Evolutionary conservation across 2,329 filamentous ascomycete genomes (phyloP), one percentile per base, ranked within the genome.

Genomic region (Claviceps quebecensis): DNA sequence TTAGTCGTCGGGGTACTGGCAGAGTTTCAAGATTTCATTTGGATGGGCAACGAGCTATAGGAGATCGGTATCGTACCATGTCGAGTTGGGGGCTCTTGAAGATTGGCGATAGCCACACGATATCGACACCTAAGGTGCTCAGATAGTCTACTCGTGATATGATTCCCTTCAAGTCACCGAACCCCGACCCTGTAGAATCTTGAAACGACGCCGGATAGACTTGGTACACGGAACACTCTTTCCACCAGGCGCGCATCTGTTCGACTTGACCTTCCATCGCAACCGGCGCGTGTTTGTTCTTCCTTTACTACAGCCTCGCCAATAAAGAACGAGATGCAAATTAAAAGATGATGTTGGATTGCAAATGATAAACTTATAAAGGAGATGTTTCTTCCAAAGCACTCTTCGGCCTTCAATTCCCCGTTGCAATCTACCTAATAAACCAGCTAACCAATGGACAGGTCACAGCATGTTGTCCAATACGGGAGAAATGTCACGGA

Each of bases 181-280:
- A 63, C 5, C 77, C 77, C 52, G 76, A 72, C 41, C 73, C 74
- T 19, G 74, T 78, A 43, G 73, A 74, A 60, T 80, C 77, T 55
- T 77, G 72, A 66, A 81, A 81, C 26, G 74, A 78, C n/a, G 78
- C 73, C 2, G 77, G 76, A 60, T 81, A 82, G 55, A 82, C 73
- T 56, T 82, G 77, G 60, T 82, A 82, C 22, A 81, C 75, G 9
- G 74, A 70, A 48, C 70, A 72, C 60, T 81, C 76, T 57, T 80
- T 80, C 78, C 78, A 81, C 77, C 77, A 81, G 16, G 61, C 60
- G 36, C 61, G 61, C 8, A 55, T 55, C 49, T 60, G 63, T 38
- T 63, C 54, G 26, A 46, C 55, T 39, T 51, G 45, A 26, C 51
- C 54, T 3, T 55, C 56, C 62, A 65, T 65, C n/a, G 19, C 47